Conservation (phyloP, 2,329 filamentous ascomycete genomes). For the Epichloe uncinata region DNA sequence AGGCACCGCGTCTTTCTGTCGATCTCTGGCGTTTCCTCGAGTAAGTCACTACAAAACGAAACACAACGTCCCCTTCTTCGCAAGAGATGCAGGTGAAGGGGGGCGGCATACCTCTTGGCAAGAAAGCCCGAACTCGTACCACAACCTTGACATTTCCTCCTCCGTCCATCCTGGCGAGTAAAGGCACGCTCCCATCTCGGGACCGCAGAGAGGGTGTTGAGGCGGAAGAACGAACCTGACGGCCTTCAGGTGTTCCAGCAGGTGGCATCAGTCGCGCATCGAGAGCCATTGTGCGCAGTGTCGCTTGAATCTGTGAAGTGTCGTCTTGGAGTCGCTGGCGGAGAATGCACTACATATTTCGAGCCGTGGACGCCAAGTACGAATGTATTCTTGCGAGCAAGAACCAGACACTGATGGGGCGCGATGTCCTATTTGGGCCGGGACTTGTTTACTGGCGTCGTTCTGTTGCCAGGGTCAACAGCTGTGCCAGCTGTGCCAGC, state of each 20-base stretch:
- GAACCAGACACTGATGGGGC: neutral
- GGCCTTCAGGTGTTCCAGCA: constrained; percentile 21
- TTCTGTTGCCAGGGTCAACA: constrained; percentile 22
- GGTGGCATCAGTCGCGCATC: constrained; percentile 33
- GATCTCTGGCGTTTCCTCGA: constrained; percentile 45
- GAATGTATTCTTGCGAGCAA: neutral
- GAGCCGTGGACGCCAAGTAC: neutral
- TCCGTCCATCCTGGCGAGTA: constrained; percentile 41
- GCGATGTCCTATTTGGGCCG: neutral
- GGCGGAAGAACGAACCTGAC: constrained; percentile 47
- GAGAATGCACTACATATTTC: constrained; percentile 26
- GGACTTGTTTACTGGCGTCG: constrained; percentile 22
- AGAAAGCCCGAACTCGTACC: constrained; percentile 66
- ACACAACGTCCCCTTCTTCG: too few species aligned
- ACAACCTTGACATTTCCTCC: constrained; percentile 74
- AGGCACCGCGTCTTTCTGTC: constrained; percentile 72
- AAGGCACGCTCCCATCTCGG: constrained; percentile 51
- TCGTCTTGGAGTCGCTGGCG: constrained; percentile 27
- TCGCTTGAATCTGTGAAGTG: constrained; percentile 26
- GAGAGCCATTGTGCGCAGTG: constrained; percentile 27
- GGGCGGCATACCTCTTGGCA: constrained; percentile 49
- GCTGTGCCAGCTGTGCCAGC: neutral
- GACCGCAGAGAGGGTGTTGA: constrained; percentile 69
- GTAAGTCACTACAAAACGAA: neutral
- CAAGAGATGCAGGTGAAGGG: neutral